A percentile compares a stretch with the other conserved stretches of the same genome.
These are phyloP conservation scores for Lachancea dasiensis DNA, from an alignment of 805 yeast genomes.

Conservation along the genomic window DNA sequence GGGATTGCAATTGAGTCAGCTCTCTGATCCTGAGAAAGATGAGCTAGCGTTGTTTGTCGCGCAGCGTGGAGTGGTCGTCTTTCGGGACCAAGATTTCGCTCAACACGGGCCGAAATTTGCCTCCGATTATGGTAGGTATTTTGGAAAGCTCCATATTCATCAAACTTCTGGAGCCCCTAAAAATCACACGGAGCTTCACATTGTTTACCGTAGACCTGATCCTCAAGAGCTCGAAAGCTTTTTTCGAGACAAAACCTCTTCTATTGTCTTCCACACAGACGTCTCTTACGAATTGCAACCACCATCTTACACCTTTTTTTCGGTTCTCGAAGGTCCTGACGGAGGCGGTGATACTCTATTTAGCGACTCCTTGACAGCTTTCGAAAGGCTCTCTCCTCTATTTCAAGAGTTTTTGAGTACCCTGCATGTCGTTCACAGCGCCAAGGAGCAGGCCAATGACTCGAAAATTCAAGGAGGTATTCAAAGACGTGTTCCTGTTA, in stretches of 20 bases:
- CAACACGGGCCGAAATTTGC: constrained; percentile 44
- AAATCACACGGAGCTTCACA: constrained; percentile 52
- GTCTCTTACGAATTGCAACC: constrained; percentile 70
- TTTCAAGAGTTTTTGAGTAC: constrained; percentile 54
- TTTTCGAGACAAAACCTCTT: constrained; percentile 20
- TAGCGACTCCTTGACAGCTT: constrained; percentile 66
- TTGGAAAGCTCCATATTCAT: constrained; percentile 67
- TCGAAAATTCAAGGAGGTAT: constrained; percentile 53
- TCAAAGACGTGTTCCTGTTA: constrained; percentile 58
- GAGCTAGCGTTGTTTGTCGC: constrained; percentile 66
- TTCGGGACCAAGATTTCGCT: constrained; percentile 62
- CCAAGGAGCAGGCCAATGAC: constrained; percentile 60
- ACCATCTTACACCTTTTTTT: constrained; percentile 63
- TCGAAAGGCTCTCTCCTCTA: constrained; percentile 60
- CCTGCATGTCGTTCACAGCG: constrained; percentile 63
- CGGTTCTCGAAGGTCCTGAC: constrained; percentile 53
- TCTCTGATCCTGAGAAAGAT: constrained; percentile 51
- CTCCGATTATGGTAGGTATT: constrained; percentile 51
- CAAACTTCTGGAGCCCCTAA: constrained; percentile 69
- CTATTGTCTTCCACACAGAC: constrained; percentile 60
- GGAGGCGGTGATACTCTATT: constrained; percentile 78
- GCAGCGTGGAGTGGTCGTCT: constrained; percentile 61
- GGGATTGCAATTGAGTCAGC: constrained; percentile 53
- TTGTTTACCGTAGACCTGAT: constrained; percentile 47
- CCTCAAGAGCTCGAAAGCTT: constrained; percentile 29